Base-by-base conservation (phyloP, 352 stramenopile genomes). In the Pythium pectinolyticum region DNA sequence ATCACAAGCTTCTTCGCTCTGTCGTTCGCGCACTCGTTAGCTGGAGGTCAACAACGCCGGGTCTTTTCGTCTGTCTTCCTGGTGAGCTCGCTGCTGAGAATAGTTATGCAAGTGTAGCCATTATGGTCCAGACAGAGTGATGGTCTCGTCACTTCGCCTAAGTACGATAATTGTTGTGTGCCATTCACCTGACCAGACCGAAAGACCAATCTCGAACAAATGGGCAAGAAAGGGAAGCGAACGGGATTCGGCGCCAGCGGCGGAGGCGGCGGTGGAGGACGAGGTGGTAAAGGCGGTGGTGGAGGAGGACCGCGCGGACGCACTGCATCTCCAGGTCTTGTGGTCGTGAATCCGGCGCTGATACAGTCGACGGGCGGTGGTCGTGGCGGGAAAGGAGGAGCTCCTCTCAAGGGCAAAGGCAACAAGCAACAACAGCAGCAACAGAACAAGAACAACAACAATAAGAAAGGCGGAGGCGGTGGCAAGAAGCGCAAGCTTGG, bases 261-360 rank as follows among this genome's bases (percentile, higher is more conserved):
- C 25, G 37, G 45, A 24, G 57, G 46, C 14, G 54, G 54, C 54
- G 28, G n/a, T 19, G 52, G 50, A n/a, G n/a, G n/a, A n/a, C n/a
- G 41, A 14, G 20, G 32, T 5, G 55, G 41, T 31, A 20, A 30
- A 30, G 41, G 41, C 22, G 20, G 32, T 5, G 55, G 41, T 31
- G 25, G 43, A 30, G 41, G 41, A 1, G 37, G 24, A 58, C 31
- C 20, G 51, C 51, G 32, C 1, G 8, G 11, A n/a, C 32, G n/a
- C n/a, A 34, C 51, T 14, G 51, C 51, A 20, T 45, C 32, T 27
- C 22, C 62, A 32, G 56, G 67, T 17, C 53, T 88, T n/a, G 74
- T 88, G 34, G 75, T 88, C 25, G 68, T 88, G 43, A 85, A 84
- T 43, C 69, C 75, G 1, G 71, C 69, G 52, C 48, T 74, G 25